phyloP scores from a whole-genome alignment of 768 basidiomycete genomes.

The Tylopilus vinaceipallidus region DNA sequence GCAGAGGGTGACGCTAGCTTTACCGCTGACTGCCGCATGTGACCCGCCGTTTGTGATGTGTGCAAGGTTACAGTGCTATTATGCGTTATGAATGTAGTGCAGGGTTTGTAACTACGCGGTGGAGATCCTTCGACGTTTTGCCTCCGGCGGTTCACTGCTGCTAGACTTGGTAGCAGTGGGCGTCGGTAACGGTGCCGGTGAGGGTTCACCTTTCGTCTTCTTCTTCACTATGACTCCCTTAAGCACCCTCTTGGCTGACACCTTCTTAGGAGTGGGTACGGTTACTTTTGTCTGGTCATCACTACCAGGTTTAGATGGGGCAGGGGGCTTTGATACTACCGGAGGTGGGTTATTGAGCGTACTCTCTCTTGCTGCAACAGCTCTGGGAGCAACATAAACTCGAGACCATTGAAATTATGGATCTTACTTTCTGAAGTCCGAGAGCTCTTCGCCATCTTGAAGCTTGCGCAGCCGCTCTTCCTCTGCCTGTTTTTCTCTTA shows the following conservation, averaged over 20 bases:
- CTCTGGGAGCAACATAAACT: slow-evolving; percentile 37
- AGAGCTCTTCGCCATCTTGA: slow-evolving; percentile 76
- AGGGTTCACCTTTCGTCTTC: slow-evolving; percentile 46
- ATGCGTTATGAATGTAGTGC: slow-evolving; percentile 12
- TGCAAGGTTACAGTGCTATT: slow-evolving; percentile 11
- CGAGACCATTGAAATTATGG: neutral
- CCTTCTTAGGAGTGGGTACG: slow-evolving; percentile 50
- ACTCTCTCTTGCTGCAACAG: slow-evolving; percentile 68
- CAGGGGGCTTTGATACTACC: slow-evolving; percentile 28
- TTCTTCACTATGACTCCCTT: slow-evolving; percentile 85
- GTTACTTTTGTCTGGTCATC: slow-evolving; percentile 27
- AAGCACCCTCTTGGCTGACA: slow-evolving; percentile 51
- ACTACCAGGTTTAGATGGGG: slow-evolving; percentile 30
- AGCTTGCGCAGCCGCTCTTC: slow-evolving; percentile 75
- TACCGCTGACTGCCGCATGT: slow-evolving; percentile 5
- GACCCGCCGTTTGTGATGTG: slow-evolving; percentile 1
- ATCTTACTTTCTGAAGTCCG: slow-evolving; percentile 73
- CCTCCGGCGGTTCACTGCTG: slow-evolving; percentile 36
- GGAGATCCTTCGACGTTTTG: slow-evolving; percentile 61
- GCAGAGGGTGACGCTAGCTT: slow-evolving; percentile 27
- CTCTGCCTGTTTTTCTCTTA: slow-evolving; percentile 70
- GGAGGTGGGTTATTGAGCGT: slow-evolving; percentile 43
- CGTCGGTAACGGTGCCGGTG: slow-evolving; percentile 19
- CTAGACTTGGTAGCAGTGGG: slow-evolving; percentile 20
- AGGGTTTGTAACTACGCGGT: slow-evolving; percentile 24